Conservation (phyloP, 2,329 filamentous ascomycete genomes). For the Apiospora phragmitis region DNA sequence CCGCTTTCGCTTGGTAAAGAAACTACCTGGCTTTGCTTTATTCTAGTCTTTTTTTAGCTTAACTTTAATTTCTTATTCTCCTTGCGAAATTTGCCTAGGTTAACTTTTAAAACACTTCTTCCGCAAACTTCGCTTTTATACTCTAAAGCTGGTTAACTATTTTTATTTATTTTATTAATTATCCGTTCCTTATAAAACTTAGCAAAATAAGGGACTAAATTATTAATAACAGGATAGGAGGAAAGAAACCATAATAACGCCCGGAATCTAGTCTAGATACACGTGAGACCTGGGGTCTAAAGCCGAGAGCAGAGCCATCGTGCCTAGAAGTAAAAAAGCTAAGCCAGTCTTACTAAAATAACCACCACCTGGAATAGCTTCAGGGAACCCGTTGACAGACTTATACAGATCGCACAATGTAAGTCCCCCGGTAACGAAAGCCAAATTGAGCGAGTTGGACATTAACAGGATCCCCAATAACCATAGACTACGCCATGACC, state of each 20-base stretch:
- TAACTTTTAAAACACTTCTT: too few species aligned
- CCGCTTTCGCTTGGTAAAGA: too few species aligned
- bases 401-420: slow-evolving; percentile 31
- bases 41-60: too few species aligned
- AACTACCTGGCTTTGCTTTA: too few species aligned
- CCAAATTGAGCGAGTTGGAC: slow-evolving; percentile 85
- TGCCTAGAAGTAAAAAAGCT: slow-evolving; percentile 27
- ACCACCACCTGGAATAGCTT: slow-evolving; percentile 14
- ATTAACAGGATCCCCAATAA: slow-evolving; percentile 84
- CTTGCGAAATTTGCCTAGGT: too few species aligned
- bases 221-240: slow-evolving; percentile 30
- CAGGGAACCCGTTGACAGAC: too few species aligned
- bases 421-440: slow-evolving; percentile 81
- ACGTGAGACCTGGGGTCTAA: slow-evolving; percentile 32
- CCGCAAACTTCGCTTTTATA: too few species aligned
- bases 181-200: neutral
- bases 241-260: slow-evolving; percentile 29
- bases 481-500: slow-evolving; percentile 86
- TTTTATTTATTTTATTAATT: too few species aligned
- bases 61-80: too few species aligned
- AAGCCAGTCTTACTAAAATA: slow-evolving; percentile 23
- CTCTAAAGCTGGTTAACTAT: too few species aligned
- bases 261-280: slow-evolving; percentile 30
- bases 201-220: slow-evolving; percentile 32
- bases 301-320: slow-evolving; percentile 27